A percentile compares a stretch with the other conserved stretches of the same genome.
Evolutionary conservation across 2,329 filamentous ascomycete genomes (phyloP).

Genomic region (Botrytis fragariae): DNA sequence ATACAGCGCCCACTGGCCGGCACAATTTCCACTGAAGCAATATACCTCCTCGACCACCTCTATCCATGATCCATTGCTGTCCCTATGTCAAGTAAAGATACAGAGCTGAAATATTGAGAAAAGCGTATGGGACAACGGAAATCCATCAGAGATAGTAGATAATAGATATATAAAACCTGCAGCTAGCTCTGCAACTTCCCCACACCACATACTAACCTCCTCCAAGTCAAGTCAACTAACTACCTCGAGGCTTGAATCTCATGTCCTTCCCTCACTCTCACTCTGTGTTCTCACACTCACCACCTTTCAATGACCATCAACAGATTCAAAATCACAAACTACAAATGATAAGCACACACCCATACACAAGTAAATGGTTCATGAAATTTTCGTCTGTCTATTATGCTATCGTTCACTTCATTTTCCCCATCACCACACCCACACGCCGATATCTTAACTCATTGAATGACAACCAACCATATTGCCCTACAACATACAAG

Average conservation of each 20-base stretch:
- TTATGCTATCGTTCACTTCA: conserved; percentile 17
- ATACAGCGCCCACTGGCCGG: not conserved
- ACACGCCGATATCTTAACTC: conserved; percentile 6
- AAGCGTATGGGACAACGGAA: too few relatives aligned
- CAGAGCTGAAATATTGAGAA: not conserved
- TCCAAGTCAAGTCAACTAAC: not conserved
- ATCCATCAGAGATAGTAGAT: too few relatives aligned
- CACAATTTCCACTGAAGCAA: rapidly evolving
- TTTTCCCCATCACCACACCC: conserved; percentile 13
- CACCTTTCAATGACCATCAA: not conserved
- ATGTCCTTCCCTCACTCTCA: too few relatives aligned
- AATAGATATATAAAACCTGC: not conserved
- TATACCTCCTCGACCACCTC: not conserved
- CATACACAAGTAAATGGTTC: not conserved
- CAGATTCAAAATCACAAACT: not conserved
- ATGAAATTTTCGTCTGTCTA: conserved; percentile 17
- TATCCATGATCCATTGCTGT: not conserved
- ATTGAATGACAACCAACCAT: conserved; percentile 18
- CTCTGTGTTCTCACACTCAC: not conserved
- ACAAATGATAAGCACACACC: not conserved
- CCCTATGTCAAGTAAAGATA: not conserved
- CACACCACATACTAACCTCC: not conserved
- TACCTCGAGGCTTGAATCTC: not conserved
- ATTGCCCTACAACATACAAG: conserved; percentile 27
- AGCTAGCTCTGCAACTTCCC: too few relatives aligned